Evolutionary conservation across 257 asterid genomes (phyloP), one percentile per base, ranked within the genome.

Genomic region (Lithospermum erythrorhizon): DNA sequence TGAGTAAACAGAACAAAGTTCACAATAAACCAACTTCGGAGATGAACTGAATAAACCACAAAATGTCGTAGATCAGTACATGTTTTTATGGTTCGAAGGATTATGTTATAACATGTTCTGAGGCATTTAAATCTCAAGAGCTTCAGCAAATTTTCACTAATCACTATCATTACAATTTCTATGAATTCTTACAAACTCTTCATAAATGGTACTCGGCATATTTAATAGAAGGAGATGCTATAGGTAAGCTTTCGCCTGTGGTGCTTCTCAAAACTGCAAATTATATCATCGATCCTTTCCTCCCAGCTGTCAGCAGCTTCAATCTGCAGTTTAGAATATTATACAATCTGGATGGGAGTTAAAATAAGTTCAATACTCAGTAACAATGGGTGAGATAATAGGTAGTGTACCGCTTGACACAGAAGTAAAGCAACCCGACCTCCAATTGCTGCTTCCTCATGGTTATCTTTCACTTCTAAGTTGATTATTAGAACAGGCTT

Each of bases 391-490:
- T 29, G 51, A n/a, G 16, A 15, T 35, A 49, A 29, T 29, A 13
- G 63, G 61, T 45, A 37, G 32, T 35, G 24, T 74, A 87, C 98
- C 87, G 84, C 95, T 72, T 82, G 93, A 75, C 98, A 91, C 76
- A 91, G 72, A 57, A 75, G 82, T 53, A 93, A 75, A 61, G 97
- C 97, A 63, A 76, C 91, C 61, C 89, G 85, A 22, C 87, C 98
- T 23, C 98, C 98, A 59, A 84, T 64, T 54, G 98, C 98, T 53
- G 98, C 97, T 72, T 89, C 97, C 82, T 93, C 97, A 16, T 93
- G 98, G 79, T 93, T 93, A 72, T 93, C 98, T 81, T 89, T 93
- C 53, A 93, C 98, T 75, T 93, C 97, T 79, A 93, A 70, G 70
- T 93, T 93, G 78, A 93, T 84, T 5, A 86, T 76, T 62, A 93